Evolutionary conservation across 306 rosid species (phyloP), one percentile per base, ranked within the genome.

Genomic region (Nissolia schottii): DNA sequence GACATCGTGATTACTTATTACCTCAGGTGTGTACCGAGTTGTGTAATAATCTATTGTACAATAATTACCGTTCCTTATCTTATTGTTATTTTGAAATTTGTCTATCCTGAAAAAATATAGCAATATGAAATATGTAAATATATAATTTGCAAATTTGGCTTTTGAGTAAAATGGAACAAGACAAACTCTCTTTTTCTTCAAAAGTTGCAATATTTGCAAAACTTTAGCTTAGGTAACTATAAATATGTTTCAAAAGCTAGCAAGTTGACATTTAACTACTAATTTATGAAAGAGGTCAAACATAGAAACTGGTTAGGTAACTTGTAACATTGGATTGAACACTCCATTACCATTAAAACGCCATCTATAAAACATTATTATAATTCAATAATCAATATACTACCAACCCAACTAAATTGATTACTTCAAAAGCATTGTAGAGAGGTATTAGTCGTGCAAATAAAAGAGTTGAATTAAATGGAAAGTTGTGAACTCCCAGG

Each of bases 281-380:
- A 56, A 61, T 46, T 46, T 73, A 46, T 46, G 4, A 46, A 20
- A 10, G n/a, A 34, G 34, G 62, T 61, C 78, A 73, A 61, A 37
- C 64, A 27, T 64, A 2, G 62, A 11, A 61, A 34, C 1, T 32
- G 37, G 20, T 49, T 49, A 2, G 64, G 64, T 62, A 6, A 32
- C 45, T 37, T 24, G 72, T 63, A 23, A 50, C 41, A 3, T n/a
- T 62, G 40, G 13, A 15, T 49, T 48, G 49, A 58, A 58, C 9
- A 18, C 31, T 27, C 11, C 48, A 19, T 58, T 20, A 61, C 58
- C 10, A 71, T 19, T 57, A 31, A 11, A 61, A 74, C 34, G 71
- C 16, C 28, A 10, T 3, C 10, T 19, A 73, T 7, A 49, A 61
- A 34, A 10, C 10, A 31, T 46, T 48, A 32, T 15, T 61, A 24